Evolutionary conservation across 306 rosid species (phyloP).

Genomic region (Malus orientalis): DNA sequence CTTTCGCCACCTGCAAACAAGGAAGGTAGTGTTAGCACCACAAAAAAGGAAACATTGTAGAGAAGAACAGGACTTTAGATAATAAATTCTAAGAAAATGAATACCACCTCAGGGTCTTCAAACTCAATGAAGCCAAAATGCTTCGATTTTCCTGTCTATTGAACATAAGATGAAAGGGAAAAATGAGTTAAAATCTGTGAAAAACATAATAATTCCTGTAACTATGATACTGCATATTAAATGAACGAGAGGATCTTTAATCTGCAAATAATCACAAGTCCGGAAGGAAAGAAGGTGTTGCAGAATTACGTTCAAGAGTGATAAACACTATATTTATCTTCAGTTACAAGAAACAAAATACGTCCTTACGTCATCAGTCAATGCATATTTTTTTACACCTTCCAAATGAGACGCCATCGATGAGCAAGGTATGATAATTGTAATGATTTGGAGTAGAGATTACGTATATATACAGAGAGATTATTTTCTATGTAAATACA

Average conservation of each 20-base stretch:
- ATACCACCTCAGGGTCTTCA: conserved; percentile 64
- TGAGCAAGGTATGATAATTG: too few species aligned
- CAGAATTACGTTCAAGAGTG: background rate
- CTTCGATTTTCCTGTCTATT: conserved; percentile 68
- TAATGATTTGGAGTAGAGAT: too few species aligned
- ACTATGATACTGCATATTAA: background rate
- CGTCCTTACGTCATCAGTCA: too few species aligned
- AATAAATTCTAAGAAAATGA: background rate
- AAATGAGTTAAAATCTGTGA: background rate
- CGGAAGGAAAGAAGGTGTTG: background rate
- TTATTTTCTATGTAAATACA: too few species aligned
- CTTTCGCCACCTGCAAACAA: conserved; percentile 67
- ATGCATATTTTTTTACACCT: too few species aligned
- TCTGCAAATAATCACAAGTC: background rate
- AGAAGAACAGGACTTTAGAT: background rate
- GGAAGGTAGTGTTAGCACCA: background rate
- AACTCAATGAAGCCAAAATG: conserved; percentile 87
- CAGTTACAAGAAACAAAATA: background rate
- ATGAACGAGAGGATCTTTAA: background rate
- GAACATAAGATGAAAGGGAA: background rate
- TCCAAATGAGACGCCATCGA: too few species aligned
- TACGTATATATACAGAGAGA: too few species aligned
- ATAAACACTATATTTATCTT: background rate
- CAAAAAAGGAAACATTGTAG: background rate
- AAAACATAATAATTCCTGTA: background rate